Evolutionary conservation across 1,284 basidiomycete species (phyloP).

Genomic region (Retiboletus flavoniger): DNA sequence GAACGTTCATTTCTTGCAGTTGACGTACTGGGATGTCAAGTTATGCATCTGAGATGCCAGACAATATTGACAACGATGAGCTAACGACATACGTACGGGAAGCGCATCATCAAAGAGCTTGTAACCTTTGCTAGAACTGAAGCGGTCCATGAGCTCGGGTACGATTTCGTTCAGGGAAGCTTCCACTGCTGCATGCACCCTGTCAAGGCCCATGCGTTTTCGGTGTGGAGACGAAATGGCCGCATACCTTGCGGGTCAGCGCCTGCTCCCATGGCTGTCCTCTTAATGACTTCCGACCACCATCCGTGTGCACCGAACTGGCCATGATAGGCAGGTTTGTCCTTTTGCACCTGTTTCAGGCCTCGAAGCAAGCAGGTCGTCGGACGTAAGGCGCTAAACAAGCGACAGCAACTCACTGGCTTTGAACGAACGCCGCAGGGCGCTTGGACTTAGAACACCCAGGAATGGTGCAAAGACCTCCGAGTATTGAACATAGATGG

Average conservation of each 20-base stretch:
- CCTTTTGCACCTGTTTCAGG: conserved; percentile 57
- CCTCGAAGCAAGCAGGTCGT: conserved; percentile 41
- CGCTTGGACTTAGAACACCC: conserved; percentile 52
- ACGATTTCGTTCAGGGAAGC: conserved; percentile 52
- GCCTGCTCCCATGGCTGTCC: conserved; percentile 71
- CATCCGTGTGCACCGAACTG: conserved; percentile 51
- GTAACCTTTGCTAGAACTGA: conserved; percentile 71
- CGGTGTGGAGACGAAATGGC: conserved; percentile 22
- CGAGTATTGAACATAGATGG: conserved; percentile 68
- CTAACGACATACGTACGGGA: conserved; percentile 50
- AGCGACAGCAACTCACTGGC: conserved; percentile 39
- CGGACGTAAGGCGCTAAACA: not conserved
- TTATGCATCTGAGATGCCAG: conserved; percentile 9
- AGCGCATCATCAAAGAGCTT: conserved; percentile 62
- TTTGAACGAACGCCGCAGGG: conserved; percentile 65
- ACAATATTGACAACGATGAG: not conserved
- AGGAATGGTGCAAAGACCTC: conserved; percentile 63
- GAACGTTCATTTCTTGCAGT: conserved; percentile 46
- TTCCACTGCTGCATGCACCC: conserved; percentile 47
- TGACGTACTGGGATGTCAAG: conserved; percentile 41
- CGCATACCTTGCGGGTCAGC: conserved; percentile 52
- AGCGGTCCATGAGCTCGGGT: conserved; percentile 55
- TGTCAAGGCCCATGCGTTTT: conserved; percentile 16
- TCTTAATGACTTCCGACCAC: conserved; percentile 72
- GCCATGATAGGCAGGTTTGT: conserved; percentile 51